These are phyloP conservation scores for Tetratostichococcus sp. DNA, from an alignment of 139 green algal genomes.

Conservation along the genomic window DNA sequence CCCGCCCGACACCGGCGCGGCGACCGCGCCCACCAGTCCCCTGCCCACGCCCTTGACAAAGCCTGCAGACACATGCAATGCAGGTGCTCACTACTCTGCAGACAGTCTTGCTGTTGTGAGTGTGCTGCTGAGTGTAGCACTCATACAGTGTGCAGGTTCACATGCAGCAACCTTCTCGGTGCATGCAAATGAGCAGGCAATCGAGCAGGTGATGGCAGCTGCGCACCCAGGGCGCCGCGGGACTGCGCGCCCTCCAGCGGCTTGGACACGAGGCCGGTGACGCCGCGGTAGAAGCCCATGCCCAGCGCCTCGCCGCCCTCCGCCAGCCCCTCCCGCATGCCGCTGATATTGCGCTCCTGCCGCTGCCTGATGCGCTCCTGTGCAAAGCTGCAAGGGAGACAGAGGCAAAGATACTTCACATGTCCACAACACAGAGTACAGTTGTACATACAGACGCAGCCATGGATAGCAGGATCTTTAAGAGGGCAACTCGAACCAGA, in stretches of 20 bases:
- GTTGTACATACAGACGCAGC: too few species aligned
- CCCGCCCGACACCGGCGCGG: slow-evolving; percentile 68
- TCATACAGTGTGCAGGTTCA: too few species aligned
- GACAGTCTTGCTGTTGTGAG: too few species aligned
- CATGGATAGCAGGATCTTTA: background rate
- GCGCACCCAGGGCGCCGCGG: slow-evolving; percentile 55
- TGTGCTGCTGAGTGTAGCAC: background rate
- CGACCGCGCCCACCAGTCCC: slow-evolving; percentile 74
- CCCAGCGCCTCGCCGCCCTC: slow-evolving; percentile 71
- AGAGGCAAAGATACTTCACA: too few species aligned
- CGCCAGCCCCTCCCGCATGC: slow-evolving; percentile 65
- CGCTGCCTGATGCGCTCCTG: slow-evolving; percentile 3
- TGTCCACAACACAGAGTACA: too few species aligned
- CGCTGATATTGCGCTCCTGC: slow-evolving; percentile 31
- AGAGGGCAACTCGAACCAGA: background rate
- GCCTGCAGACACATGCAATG: too few species aligned
- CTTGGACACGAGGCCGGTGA: slow-evolving; percentile 77
- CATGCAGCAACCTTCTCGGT: too few species aligned
- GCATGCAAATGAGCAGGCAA: too few species aligned
- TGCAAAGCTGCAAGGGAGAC: background rate
- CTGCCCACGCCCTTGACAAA: slow-evolving; percentile 53
- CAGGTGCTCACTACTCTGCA: too few species aligned
- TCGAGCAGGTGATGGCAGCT: too few species aligned
- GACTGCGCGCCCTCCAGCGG: slow-evolving; percentile 73
- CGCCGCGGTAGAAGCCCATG: slow-evolving; percentile 59